phyloP scores from a whole-genome alignment of 176 grass and related monocot species.

The Carex parvula region DNA sequence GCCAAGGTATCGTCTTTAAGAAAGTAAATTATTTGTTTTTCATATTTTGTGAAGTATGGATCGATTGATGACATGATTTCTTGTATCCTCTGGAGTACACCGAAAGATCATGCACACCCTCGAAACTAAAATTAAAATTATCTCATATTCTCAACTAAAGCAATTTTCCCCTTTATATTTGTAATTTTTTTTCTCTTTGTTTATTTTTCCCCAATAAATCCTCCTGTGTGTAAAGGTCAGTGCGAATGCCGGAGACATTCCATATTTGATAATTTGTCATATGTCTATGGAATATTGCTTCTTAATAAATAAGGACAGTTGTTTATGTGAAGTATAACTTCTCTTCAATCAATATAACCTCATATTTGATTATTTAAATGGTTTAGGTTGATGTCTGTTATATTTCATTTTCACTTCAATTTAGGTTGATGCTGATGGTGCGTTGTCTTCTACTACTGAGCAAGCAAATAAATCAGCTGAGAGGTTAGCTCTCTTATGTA shows the following conservation, averaged over 20 bases:
- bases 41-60: constrained; percentile 14
- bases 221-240: not conserved
- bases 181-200: not conserved
- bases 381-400: not conserved
- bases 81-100: not conserved
- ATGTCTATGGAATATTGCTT: not conserved
- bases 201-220: not conserved
- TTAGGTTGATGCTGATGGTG: constrained; percentile 50
- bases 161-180: not conserved
- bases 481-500: constrained; percentile 40
- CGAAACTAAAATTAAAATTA: not conserved
- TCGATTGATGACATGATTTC: not conserved
- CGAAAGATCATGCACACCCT: not conserved
- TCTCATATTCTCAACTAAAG: not conserved
- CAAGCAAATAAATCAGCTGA: constrained; percentile 40
- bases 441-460: constrained; percentile 44
- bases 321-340: not conserved
- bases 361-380: not conserved
- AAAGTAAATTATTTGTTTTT: constrained; percentile 34
- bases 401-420: constrained; percentile 29
- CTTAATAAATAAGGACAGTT: not conserved
- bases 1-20: constrained; percentile 74
- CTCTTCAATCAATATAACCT: not conserved
- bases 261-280: not conserved
- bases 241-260: not conserved